A percentile compares a stretch with the other conserved stretches of the same genome.
Evolutionary conservation across 371 early-diverging fungal species (phyloP).

Genomic region (Mortierella sp.): DNA sequence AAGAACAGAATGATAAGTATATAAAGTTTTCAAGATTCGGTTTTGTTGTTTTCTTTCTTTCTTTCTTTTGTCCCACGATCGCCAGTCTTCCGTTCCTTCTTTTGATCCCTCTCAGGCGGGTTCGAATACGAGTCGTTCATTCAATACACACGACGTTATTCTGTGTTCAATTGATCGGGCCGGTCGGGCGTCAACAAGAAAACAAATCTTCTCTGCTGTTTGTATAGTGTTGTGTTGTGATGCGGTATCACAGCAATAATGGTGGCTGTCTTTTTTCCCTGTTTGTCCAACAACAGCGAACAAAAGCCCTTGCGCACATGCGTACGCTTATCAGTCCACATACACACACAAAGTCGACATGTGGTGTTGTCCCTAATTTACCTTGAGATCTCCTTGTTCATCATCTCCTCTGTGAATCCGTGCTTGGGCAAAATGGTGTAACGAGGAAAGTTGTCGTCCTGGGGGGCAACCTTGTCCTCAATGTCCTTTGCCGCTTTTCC

Average conservation of each 20-base stretch:
- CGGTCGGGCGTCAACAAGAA: neutral
- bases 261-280: too few relatives aligned
- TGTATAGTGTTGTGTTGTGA: neutral
- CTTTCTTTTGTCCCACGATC: neutral
- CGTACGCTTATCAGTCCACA: too few relatives aligned
- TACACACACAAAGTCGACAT: too few relatives aligned
- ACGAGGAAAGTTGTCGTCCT: slow-evolving; percentile 72
- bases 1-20: neutral
- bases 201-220: neutral
- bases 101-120: neutral
- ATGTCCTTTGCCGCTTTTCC: slow-evolving; percentile 79
- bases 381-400: slow-evolving; percentile 71
- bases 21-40: neutral
- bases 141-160: neutral
- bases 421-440: slow-evolving; percentile 73
- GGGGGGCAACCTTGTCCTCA: slow-evolving; percentile 78
- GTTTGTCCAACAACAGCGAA: neutral
- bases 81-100: neutral
- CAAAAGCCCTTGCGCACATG: too few relatives aligned
- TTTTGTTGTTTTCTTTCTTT: neutral
- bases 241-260: neutral
- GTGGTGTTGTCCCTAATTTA: slow-evolving; percentile 38
- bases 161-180: neutral
- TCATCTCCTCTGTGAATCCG: slow-evolving; percentile 73
- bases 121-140: neutral